These are phyloP conservation scores for Phyllosticta paracitricarpa DNA, from an alignment of 2,329 filamentous ascomycete species.

Conservation along the genomic window DNA sequence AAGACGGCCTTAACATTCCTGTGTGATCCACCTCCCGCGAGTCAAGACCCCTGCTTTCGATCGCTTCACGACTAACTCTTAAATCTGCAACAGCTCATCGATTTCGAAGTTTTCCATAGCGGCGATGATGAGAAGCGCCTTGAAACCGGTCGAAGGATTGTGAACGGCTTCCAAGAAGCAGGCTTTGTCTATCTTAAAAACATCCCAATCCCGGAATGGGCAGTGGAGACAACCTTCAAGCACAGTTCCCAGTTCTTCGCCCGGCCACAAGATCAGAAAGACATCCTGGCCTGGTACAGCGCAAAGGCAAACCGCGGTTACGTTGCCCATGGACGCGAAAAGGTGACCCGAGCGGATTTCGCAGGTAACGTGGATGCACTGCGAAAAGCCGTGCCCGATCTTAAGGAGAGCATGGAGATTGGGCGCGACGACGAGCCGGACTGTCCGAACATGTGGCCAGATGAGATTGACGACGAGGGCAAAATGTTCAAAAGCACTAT, in stretches of 20 bases:
- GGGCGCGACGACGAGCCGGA: conserved; percentile 50
- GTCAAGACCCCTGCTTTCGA: neutral
- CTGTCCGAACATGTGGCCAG: conserved; percentile 71
- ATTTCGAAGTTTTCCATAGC: conserved; percentile 48
- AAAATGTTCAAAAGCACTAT: conserved; percentile 61
- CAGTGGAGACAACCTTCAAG: conserved; percentile 53
- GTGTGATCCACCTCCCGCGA: conserved; percentile 14
- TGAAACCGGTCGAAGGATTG: conserved; percentile 59
- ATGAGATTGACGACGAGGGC: conserved; percentile 41
- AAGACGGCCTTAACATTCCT: conserved; percentile 30
- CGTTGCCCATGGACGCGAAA: conserved; percentile 34
- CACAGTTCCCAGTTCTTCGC: conserved; percentile 29
- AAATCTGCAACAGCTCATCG: conserved; percentile 50
- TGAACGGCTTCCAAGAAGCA: conserved; percentile 70
- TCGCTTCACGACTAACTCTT: neutral
- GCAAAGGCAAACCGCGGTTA: conserved; percentile 41
- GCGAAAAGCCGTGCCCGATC: conserved; percentile 27
- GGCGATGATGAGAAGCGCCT: conserved; percentile 52
- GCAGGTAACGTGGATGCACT: conserved; percentile 26
- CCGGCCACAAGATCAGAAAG: conserved; percentile 28
- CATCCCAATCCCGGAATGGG: conserved; percentile 55
- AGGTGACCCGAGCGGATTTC: conserved; percentile 28
- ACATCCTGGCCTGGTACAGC: conserved; percentile 31
- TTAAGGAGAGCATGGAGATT: conserved; percentile 54
- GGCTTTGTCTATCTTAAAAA: conserved; percentile 86